Evolutionary conservation across 192 early-diverging fungal genomes (phyloP), one percentile per base, ranked within the genome.

Genomic region (Linnemannia schmuckeri): DNA sequence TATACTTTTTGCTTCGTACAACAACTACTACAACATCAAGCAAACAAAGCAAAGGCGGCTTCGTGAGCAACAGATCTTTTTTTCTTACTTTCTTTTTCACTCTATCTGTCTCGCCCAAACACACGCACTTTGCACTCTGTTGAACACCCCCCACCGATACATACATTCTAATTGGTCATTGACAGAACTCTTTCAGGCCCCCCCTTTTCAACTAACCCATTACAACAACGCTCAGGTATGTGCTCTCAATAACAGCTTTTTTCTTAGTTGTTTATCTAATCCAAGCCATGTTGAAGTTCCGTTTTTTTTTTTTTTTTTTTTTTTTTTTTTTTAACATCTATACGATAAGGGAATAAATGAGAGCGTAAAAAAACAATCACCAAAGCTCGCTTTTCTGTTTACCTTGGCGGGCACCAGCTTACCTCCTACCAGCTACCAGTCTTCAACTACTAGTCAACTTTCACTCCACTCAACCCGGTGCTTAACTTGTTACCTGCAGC

Each of bases 241-340:
- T 52, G 49, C 30, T 33, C 61, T 13, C 61, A 66, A 66, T 4
- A 33, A 33, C 10, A 33, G 15, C 0, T 35, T 66, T 66, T 66
- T 66, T 66, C 3, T 33, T 66, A 9, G 61, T 4, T 66, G 61
- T 66, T 66, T 66, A 66, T 66, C 61, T 66, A 66, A 66, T 66
- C n/a, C 61, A 35, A 12, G 30, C 61, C 61, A 33, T 33, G 9
- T 15, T 15, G 30, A 66, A 66, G 61, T 30, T 4, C 61, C 30
- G 61, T 66, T 66, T 61, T 66, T 66, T 27, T 63, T 63, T 33
- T 30, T 12, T 30, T 13, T 12, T n/a, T n/a, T n/a, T 66, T 66
- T 61, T 66, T 66, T 27, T 63, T 63, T 33, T 30, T 12, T 30
- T 13, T 12, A 1, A 27, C n/a, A 10, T 9, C 0, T 33, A 63